Evolutionary conservation across 176 grass and related monocot species (phyloP).

Genomic region (Triticum turgidum): DNA sequence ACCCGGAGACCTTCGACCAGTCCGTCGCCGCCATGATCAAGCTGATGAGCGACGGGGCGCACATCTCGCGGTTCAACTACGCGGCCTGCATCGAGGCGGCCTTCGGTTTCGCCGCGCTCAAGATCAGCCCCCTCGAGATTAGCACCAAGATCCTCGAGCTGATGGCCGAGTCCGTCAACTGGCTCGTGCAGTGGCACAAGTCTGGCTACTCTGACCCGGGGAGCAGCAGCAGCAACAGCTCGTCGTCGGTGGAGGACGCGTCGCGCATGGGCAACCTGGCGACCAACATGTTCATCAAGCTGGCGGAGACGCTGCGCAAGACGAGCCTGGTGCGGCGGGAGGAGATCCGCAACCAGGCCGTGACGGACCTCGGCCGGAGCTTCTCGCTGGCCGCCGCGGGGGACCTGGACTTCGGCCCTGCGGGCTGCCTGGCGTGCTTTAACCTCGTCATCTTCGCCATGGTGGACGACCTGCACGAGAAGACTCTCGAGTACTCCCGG

Average conservation of each 20-base stretch:
- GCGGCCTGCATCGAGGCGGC: slow-evolving; percentile 77
- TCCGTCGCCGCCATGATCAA: slow-evolving; percentile 60
- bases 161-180: slow-evolving; percentile 76
- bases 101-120: slow-evolving; percentile 73
- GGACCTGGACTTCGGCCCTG: slow-evolving; percentile 59
- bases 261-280: slow-evolving; percentile 48
- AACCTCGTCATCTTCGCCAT: slow-evolving; percentile 87
- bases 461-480: slow-evolving; percentile 91
- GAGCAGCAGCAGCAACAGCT: not conserved
- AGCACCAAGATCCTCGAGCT: slow-evolving; percentile 69
- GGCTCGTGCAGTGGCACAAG: slow-evolving; percentile 77
- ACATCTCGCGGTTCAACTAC: slow-evolving; percentile 67
- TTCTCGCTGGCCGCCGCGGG: slow-evolving; percentile 43
- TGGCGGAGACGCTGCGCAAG: slow-evolving; percentile 75
- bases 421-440: slow-evolving; percentile 65
- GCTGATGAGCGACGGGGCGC: slow-evolving; percentile 58
- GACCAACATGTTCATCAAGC: slow-evolving; percentile 75
- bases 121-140: slow-evolving; percentile 81
- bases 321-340: slow-evolving; percentile 76
- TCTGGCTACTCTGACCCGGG: slow-evolving; percentile 64
- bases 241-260: slow-evolving; percentile 15
- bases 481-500: slow-evolving; percentile 90
- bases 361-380: slow-evolving; percentile 55
- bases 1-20: slow-evolving; percentile 93
- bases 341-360: slow-evolving; percentile 76